These are phyloP conservation scores for Jaminaea rosea DNA, from an alignment of 1,284 basidiomycete genomes.

Conservation along the genomic window DNA sequence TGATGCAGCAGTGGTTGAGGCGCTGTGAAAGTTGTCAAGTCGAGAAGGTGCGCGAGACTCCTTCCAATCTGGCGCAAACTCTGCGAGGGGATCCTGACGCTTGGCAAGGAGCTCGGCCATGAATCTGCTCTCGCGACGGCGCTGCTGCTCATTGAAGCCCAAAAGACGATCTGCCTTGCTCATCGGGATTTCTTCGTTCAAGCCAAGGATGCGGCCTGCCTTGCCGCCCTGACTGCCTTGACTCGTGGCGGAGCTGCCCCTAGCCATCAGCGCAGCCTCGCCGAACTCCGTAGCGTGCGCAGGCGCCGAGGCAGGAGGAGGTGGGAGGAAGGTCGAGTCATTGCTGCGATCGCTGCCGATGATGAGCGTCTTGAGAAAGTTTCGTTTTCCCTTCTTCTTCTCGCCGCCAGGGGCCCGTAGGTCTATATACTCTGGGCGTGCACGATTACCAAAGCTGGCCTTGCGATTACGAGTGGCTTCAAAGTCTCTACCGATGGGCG, in stretches of 20 bases:
- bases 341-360: background rate
- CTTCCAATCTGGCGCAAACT: background rate
- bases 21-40: too few relatives aligned
- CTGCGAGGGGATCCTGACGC: background rate
- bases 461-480: too few relatives aligned
- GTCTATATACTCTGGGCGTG: too few relatives aligned
- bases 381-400: too few relatives aligned
- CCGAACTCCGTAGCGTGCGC: background rate
- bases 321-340: background rate
- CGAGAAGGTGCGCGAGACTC: too few relatives aligned
- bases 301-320: background rate
- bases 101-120: background rate
- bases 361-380: too few relatives aligned
- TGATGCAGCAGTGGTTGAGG: too few relatives aligned
- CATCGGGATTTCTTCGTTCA: too few relatives aligned
- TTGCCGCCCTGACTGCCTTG: background rate
- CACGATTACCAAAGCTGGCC: too few relatives aligned
- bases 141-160: background rate
- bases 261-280: background rate
- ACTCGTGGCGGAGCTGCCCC: background rate
- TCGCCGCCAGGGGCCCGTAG: too few relatives aligned
- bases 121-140: background rate
- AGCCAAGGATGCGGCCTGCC: too few relatives aligned
- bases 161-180: background rate
- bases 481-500: background rate